Percentiles rank a stretch among this genome's conserved stretches.
phyloP scores from a whole-genome alignment of 2,329 filamentous ascomycete species.

The Bipolaris oryzae region DNA sequence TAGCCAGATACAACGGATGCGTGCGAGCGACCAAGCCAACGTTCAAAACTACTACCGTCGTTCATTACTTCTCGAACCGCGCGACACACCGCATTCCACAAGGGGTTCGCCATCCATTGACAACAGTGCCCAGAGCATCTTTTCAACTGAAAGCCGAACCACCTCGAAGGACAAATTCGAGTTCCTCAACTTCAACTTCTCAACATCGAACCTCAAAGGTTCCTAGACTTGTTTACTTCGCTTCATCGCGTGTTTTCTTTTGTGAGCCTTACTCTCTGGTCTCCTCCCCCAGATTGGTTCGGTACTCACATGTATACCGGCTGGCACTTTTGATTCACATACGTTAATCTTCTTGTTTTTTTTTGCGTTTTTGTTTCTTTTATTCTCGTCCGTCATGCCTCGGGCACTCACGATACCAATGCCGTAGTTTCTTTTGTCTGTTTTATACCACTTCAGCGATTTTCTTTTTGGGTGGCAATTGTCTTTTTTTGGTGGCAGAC shows the following conservation, averaged over 20 bases:
- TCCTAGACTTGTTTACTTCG: conserved; percentile 32
- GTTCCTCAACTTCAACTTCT: conserved; percentile 48
- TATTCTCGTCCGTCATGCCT: conserved; percentile 29
- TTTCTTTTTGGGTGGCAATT: conserved; percentile 63
- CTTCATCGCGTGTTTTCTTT: conserved; percentile 27
- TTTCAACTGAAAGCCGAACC: conserved; percentile 38
- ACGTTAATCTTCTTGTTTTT: conserved; percentile 22
- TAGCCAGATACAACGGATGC: conserved; percentile 77
- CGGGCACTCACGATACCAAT: conserved; percentile 42
- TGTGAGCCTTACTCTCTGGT: conserved; percentile 17
- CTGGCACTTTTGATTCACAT: conserved; percentile 26
- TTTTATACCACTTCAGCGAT: conserved; percentile 52
- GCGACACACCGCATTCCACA: conserved; percentile 54
- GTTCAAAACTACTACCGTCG: conserved; percentile 78
- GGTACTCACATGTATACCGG: conserved; percentile 15
- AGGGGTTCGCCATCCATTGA: conserved; percentile 37
- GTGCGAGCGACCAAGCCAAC: conserved; percentile 65
- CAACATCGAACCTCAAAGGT: conserved; percentile 40
- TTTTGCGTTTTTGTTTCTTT: conserved; percentile 28
- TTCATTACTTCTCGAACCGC: conserved; percentile 81
- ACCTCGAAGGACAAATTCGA: conserved; percentile 47
- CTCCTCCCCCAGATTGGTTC: conserved; percentile 3
- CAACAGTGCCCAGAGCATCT: conserved; percentile 30
- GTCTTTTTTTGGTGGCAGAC: conserved; percentile 6
- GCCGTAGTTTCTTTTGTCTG: conserved; percentile 33